These are phyloP conservation scores for Candida wancherniae DNA, from an alignment of 805 yeast species.

Conservation along the genomic window DNA sequence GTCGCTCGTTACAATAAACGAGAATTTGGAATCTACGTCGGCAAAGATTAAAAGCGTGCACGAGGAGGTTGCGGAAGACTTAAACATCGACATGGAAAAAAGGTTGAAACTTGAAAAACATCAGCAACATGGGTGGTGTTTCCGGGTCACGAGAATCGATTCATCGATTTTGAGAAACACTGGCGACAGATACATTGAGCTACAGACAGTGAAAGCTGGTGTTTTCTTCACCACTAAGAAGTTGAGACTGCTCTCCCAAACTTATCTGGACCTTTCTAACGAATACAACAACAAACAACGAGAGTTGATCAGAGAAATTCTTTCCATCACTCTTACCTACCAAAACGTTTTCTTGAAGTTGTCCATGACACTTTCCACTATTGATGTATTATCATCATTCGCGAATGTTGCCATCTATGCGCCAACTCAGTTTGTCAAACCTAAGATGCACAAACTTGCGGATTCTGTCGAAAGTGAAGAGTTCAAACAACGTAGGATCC, in stretches of 20 bases:
- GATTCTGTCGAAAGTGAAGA: conserved; percentile 18
- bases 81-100: conserved; percentile 79
- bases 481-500: conserved; percentile 41
- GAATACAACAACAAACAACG: conserved; percentile 75
- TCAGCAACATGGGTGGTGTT: conserved; percentile 88
- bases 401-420: conserved; percentile 79
- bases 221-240: conserved; percentile 78
- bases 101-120: conserved; percentile 87
- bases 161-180: conserved; percentile 70
- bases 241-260: conserved; percentile 55
- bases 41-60: conserved; percentile 58
- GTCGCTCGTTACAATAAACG: conserved; percentile 55
- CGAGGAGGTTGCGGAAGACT: conserved; percentile 61
- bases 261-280: conserved; percentile 52
- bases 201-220: conserved; percentile 93
- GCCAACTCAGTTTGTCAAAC: conserved; percentile 74
- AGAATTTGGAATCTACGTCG: conserved; percentile 50
- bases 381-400: conserved; percentile 82
- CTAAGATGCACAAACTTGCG: conserved; percentile 57
- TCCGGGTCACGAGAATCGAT: conserved; percentile 87
- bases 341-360: conserved; percentile 70
- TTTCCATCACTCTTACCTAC: conserved; percentile 76
- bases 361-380: conserved; percentile 57
- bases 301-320: conserved; percentile 75
- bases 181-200: conserved; percentile 58